Conservation (phyloP, 2,329 filamentous ascomycete genomes). For the Rutstroemia sp. region DNA sequence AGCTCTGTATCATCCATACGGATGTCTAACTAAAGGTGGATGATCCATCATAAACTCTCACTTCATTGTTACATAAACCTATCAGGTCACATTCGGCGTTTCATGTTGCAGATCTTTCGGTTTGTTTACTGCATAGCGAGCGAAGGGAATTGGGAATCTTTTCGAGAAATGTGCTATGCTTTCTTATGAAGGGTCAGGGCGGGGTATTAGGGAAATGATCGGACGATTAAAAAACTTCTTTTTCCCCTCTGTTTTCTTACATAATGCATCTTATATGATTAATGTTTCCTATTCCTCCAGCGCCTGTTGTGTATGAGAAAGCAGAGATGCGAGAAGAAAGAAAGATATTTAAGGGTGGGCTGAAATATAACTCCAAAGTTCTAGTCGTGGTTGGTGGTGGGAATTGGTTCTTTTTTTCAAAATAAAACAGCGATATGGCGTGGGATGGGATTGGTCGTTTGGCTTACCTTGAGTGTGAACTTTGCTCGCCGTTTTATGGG, state of each 20-base stretch:
- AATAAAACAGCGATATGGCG: constrained; percentile 27
- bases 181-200: constrained; percentile 14
- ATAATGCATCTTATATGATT: constrained; percentile 29
- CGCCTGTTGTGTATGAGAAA: constrained; percentile 16
- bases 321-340: neutral
- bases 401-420: neutral
- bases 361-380: constrained; percentile 14
- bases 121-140: constrained; percentile 32
- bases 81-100: constrained; percentile 27
- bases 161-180: constrained; percentile 23
- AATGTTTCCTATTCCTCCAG: constrained; percentile 24
- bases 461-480: too few species aligned
- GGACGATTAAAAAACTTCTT: too few species aligned
- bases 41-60: constrained; percentile 10
- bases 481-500: constrained; percentile 17
- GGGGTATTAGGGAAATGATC: constrained; percentile 9
- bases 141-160: constrained; percentile 27
- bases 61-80: constrained; percentile 28
- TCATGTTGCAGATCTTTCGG: constrained; percentile 24
- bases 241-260: constrained; percentile 12
- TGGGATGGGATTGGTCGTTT: constrained; percentile 21
- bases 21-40: neutral
- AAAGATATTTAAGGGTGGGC: constrained; percentile 10
- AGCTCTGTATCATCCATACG: neutral
- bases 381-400: constrained; percentile 13